Conservation (phyloP, 1,284 basidiomycete genomes). For the Ganoderma leucocontextum region DNA sequence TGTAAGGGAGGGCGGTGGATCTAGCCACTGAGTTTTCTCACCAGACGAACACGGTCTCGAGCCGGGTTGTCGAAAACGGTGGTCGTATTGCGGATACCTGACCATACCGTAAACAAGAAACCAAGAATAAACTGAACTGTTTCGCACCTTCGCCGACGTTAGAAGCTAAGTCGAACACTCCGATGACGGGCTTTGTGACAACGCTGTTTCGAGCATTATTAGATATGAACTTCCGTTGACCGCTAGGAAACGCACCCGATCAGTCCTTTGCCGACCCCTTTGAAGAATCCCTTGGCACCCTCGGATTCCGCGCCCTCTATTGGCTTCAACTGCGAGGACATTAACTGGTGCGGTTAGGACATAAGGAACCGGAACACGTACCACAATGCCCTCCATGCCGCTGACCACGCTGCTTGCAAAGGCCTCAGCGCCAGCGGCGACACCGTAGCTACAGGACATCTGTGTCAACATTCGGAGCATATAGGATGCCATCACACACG, state of each 20-base stretch:
- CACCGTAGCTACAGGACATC: conserved; percentile 76
- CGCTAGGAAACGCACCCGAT: conserved; percentile 75
- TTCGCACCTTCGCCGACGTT: conserved; percentile 90
- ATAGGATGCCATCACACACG: conserved; percentile 35
- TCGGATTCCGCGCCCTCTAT: conserved; percentile 96
- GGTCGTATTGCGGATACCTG: conserved; percentile 96
- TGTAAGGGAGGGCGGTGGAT: neutral
- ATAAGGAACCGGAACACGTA: conserved; percentile 48
- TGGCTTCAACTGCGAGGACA: conserved; percentile 74
- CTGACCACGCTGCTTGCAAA: conserved; percentile 95
- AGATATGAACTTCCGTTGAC: conserved; percentile 16
- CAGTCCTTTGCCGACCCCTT: conserved; percentile 96
- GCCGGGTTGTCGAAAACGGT: conserved; percentile 96
- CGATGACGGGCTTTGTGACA: conserved; percentile 97
- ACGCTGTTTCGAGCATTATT: conserved; percentile 55
- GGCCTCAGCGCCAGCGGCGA: conserved; percentile 93
- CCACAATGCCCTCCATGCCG: conserved; percentile 95
- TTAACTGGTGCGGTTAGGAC: conserved; percentile 8
- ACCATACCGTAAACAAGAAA: neutral
- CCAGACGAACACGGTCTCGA: conserved; percentile 87
- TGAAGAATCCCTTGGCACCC: conserved; percentile 97
- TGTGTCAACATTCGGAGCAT: conserved; percentile 21
- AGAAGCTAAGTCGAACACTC: conserved; percentile 95
- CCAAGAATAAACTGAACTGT: too few relatives aligned
- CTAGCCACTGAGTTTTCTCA: conserved; percentile 44